Conservation (phyloP, 2,329 filamentous ascomycete genomes). For the Hirsutella thompsonii region DNA sequence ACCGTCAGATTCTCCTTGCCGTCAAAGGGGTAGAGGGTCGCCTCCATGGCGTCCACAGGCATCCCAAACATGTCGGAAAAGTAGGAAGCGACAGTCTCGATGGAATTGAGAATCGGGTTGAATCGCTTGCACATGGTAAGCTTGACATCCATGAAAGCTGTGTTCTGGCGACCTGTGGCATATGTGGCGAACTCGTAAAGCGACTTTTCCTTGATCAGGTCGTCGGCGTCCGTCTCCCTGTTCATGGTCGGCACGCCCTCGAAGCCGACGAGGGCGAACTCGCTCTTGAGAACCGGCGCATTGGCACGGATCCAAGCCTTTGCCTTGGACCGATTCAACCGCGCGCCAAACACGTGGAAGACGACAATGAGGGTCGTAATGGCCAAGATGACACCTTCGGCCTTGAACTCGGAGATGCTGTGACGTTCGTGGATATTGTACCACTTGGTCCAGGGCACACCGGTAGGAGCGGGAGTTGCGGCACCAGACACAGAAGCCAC, state of each 20-base stretch:
- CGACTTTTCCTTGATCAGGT: slow-evolving; percentile 70
- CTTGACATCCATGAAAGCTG: slow-evolving; percentile 81
- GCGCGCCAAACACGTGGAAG: slow-evolving; percentile 70
- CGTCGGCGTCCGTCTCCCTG: slow-evolving; percentile 22
- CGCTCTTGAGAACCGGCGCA: slow-evolving; percentile 55
- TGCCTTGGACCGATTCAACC: slow-evolving; percentile 68
- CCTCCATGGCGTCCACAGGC: slow-evolving; percentile 63
- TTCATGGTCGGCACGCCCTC: slow-evolving; percentile 39
- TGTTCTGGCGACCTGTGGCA: slow-evolving; percentile 81
- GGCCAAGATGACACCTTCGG: slow-evolving; percentile 70
- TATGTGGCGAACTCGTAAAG: slow-evolving; percentile 80
- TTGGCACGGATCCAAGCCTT: slow-evolving; percentile 70
- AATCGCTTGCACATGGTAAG: slow-evolving; percentile 73
- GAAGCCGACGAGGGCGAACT: slow-evolving; percentile 85
- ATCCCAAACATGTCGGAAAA: slow-evolving; percentile 65
- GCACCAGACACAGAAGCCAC: slow-evolving; percentile 32
- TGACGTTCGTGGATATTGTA: slow-evolving; percentile 93
- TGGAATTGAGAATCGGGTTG: slow-evolving; percentile 53
- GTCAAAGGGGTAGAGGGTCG: slow-evolving; percentile 77
- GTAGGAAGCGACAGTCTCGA: slow-evolving; percentile 58
- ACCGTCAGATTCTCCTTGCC: slow-evolving; percentile 76
- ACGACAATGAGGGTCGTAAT: slow-evolving; percentile 62
- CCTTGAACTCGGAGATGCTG: slow-evolving; percentile 69
- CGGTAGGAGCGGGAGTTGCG: slow-evolving; percentile 30
- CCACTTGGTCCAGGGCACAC: slow-evolving; percentile 77